Base-by-base conservation (phyloP, 1,139 yeast genomes). In the Candida sanyaensis region DNA sequence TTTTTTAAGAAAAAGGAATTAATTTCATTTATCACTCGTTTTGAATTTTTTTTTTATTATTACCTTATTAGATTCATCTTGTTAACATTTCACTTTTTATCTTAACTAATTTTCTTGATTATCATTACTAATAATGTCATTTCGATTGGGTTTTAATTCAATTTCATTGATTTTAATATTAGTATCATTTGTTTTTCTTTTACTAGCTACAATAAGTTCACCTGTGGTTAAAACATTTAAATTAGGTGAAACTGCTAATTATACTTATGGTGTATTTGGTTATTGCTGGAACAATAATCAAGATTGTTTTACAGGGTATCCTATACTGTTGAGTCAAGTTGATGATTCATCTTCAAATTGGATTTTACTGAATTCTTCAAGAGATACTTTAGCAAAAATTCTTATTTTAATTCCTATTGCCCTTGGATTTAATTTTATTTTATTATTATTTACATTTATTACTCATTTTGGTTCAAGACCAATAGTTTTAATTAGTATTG, bases 211-310 rank as follows among this genome's bases (percentile, higher is more conserved):
- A 38, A 73, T 83, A 33, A 75, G 81, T 3, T 62, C 72, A 6
- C 85, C 86, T 1, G 73, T 77, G 6, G 68, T 73, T 3, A 48
- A 61, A 1, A 42, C 65, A 2, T 66, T 81, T 46, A 57, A 60
- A n/a, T 57, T 81, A 28, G 80, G 67, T 47, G 63, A 62, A 21
- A 67, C 67, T 54, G 71, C 73, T 23, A 81, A 77, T 44, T 74
- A 75, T 60, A 71, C 78, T 47, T 93, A 86, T 64, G 99, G 99
- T 5, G 90, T 89, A 1, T 88, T 92, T 71, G 99, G 98, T 1
- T 80, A 81, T 53, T 92, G 98, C 65, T 61, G 54, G 39, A 45
- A 56, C 5, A 51, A 63, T 26, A 61, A 71, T 3, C 62, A 68
- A 6, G 59, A 65, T 1, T 88, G 96, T 65, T 73, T 85, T 0